Conservation (phyloP, 306 rosid genomes). For the Mimosa pudica region DNA sequence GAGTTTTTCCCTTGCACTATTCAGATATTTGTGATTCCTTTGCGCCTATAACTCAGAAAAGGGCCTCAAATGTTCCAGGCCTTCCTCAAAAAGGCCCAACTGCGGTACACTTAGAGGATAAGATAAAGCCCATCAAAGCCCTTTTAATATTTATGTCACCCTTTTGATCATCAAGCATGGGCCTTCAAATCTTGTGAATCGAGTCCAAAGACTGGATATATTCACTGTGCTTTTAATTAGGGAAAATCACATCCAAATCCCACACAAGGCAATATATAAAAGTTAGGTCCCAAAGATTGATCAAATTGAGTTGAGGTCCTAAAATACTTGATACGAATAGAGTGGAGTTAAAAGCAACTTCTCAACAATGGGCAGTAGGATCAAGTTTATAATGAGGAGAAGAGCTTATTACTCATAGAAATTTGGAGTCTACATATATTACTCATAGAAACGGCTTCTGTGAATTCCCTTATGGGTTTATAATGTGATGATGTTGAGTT, state of each 20-base stretch:
- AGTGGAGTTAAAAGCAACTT: too few species aligned
- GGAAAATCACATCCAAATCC: too few species aligned
- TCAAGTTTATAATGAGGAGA: conserved; percentile 44
- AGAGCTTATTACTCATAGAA: not conserved
- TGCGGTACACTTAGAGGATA: conserved; percentile 45
- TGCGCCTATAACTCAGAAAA: conserved; percentile 84
- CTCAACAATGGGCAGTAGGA: conserved; percentile 40
- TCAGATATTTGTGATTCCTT: conserved; percentile 74
- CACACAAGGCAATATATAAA: too few species aligned
- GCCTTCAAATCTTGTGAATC: conserved; percentile 47
- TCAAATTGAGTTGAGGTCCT: too few species aligned
- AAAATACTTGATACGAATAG: too few species aligned
- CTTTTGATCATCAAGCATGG: conserved; percentile 50
- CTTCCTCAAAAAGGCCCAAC: conserved; percentile 87
- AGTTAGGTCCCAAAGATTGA: too few species aligned
- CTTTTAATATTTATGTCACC: conserved; percentile 80
- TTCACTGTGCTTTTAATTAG: too few species aligned
- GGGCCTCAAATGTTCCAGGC: conserved; percentile 90
- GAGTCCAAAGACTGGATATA: too few species aligned
- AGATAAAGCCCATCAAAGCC: conserved; percentile 51
- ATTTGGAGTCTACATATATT: too few species aligned
- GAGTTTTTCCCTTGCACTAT: conserved; percentile 82
- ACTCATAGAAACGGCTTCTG: not conserved
- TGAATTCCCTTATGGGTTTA: not conserved
- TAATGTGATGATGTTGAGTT: too few species aligned